Percentiles rank a stretch among this genome's conserved stretches.
Evolutionary conservation across 805 yeast genomes (phyloP).

Genomic region (Myxozyma neglecta): DNA sequence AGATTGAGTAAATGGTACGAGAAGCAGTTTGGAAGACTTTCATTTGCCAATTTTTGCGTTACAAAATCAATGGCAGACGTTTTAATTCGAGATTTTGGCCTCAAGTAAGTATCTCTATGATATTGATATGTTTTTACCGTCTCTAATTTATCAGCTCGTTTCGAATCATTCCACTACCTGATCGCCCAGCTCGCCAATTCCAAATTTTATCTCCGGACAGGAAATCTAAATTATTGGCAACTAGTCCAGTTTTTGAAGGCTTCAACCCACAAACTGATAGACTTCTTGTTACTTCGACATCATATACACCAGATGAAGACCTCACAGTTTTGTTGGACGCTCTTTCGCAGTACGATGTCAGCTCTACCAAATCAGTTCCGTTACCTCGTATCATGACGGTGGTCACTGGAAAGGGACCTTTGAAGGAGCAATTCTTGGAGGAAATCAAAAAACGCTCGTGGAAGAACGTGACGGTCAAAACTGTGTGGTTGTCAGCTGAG

Average conservation of each 20-base stretch:
- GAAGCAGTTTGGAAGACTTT: constrained; percentile 53
- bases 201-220: constrained; percentile 47
- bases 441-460: constrained; percentile 45
- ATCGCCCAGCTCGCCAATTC: constrained; percentile 77
- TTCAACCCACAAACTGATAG: constrained; percentile 50
- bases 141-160: constrained; percentile 29
- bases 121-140: not conserved
- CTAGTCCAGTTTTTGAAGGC: constrained; percentile 40
- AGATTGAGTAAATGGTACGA: constrained; percentile 64
- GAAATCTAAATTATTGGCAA: constrained; percentile 40
- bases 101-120: constrained; percentile 38
- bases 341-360: constrained; percentile 56
- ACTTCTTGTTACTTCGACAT: constrained; percentile 81
- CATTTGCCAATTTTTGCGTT: constrained; percentile 76
- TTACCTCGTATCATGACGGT: constrained; percentile 52
- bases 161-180: constrained; percentile 70
- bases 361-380: constrained; percentile 11
- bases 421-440: constrained; percentile 58
- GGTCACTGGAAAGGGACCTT: constrained; percentile 98
- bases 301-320: constrained; percentile 96
- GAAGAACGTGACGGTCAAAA: constrained; percentile 54
- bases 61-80: constrained; percentile 69
- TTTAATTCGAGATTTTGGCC: constrained; percentile 55
- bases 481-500: constrained; percentile 74
- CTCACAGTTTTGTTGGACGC: constrained; percentile 69